These are phyloP conservation scores for Seiridium unicorne DNA, from an alignment of 2,329 filamentous ascomycete species.

Conservation along the genomic window DNA sequence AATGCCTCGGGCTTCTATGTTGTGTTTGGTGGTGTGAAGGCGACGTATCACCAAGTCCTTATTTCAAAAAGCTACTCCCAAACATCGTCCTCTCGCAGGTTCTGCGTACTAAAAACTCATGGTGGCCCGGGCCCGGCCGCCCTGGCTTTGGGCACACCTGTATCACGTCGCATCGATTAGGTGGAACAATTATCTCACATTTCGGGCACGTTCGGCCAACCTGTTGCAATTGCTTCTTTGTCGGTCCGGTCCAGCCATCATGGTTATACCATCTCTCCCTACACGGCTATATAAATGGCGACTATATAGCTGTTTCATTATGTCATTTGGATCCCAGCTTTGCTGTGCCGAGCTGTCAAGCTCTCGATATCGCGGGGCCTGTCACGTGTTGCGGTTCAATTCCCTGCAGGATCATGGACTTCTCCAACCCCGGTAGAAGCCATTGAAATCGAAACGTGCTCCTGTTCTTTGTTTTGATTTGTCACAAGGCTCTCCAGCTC, in stretches of 20 bases:
- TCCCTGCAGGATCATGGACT: neutral
- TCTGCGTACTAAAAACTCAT: too few species aligned
- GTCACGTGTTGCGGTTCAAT: neutral
- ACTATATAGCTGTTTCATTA: neutral
- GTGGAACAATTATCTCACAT: too few species aligned
- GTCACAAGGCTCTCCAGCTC: neutral
- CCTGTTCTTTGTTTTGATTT: constrained; percentile 7
- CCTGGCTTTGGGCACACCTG: too few species aligned
- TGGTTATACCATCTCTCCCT: neutral
- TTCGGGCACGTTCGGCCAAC: neutral
- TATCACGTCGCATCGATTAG: too few species aligned
- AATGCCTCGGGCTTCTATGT: too few species aligned
- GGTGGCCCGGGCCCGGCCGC: too few species aligned
- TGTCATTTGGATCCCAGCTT: neutral
- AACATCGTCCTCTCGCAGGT: too few species aligned
- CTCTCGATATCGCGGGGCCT: neutral
- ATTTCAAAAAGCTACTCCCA: too few species aligned
- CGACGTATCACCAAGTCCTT: too few species aligned
- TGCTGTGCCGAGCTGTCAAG: neutral
- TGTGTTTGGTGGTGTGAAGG: too few species aligned
- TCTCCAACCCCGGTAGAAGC: neutral
- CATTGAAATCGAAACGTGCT: constrained; percentile 2
- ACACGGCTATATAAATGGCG: neutral
- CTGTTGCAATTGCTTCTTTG: neutral
- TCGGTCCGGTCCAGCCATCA: neutral